Conservation (phyloP, 148 eudicot species). For the Bassia scoparia region DNA sequence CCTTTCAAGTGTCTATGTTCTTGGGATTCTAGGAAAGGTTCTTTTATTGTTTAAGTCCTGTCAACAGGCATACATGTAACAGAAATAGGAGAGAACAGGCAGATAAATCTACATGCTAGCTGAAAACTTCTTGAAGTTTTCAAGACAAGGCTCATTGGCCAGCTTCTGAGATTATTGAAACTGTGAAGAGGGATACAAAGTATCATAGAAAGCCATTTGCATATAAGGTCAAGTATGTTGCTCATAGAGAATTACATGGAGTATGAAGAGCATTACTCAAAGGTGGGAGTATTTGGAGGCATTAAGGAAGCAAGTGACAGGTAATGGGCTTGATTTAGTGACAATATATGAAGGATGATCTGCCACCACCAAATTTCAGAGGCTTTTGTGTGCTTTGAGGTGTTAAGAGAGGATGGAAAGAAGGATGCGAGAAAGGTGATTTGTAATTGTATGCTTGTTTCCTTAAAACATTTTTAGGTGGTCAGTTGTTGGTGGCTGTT, state of each 20-base stretch:
- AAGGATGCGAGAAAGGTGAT: background rate
- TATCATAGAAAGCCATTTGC: background rate
- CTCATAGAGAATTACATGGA: no score
- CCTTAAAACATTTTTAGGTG: no score
- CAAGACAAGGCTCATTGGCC: conserved; percentile 4
- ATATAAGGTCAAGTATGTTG: no score
- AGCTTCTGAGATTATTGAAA: background rate
- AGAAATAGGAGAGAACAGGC: background rate
- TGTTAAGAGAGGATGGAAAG: background rate
- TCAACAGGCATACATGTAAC: background rate
- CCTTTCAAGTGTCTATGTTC: background rate
- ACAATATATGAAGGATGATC: no score
- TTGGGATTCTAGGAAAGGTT: background rate
- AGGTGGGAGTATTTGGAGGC: no score
- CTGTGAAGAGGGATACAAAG: background rate
- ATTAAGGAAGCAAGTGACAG: no score
- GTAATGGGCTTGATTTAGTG: no score
- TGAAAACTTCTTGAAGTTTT: background rate
- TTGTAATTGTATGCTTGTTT: no score
- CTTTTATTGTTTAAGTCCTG: background rate
- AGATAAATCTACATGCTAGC: background rate
- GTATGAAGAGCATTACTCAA: no score
- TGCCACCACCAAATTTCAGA: background rate
- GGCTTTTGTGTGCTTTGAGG: background rate
- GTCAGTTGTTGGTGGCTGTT: no score